Evolutionary conservation across 2,329 filamentous ascomycete species (phyloP).

Genomic region (Bipolaris zeicola): DNA sequence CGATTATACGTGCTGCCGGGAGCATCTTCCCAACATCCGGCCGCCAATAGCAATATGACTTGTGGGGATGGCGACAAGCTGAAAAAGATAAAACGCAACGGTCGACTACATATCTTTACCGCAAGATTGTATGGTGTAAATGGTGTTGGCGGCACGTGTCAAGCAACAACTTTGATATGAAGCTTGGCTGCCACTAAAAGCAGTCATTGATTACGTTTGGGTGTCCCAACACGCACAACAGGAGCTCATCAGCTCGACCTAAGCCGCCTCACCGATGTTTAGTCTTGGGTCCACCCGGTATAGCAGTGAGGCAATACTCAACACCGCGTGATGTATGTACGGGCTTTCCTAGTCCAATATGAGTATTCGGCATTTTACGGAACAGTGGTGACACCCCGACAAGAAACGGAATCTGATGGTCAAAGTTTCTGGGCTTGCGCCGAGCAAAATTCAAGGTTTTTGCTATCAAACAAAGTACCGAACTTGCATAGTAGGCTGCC

Average conservation of each 20-base stretch:
- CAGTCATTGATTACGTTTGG: constrained; percentile 11
- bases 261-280: constrained; percentile 1
- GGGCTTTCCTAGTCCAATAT: neutral
- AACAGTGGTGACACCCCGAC: neutral
- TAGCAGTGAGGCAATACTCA: neutral
- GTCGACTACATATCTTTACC: neutral
- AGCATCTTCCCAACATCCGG: constrained; percentile 22
- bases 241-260: neutral
- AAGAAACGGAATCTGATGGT: neutral
- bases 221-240: constrained; percentile 6
- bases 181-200: constrained; percentile 8
- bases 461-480: neutral
- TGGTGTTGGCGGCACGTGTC: constrained; percentile 2
- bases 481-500: neutral
- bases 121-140: neutral
- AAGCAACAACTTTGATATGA: neutral
- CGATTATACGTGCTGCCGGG: constrained; percentile 24
- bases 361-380: neutral
- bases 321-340: neutral
- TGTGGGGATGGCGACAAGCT: constrained; percentile 4
- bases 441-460: neutral
- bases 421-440: neutral
- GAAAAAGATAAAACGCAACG: neutral
- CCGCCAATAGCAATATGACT: constrained; percentile 4
- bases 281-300: neutral